Percentiles rank a stretch among this genome's conserved stretches.
phyloP scores from a whole-genome alignment of 345 rosid species.

The Microcos paniculata region DNA sequence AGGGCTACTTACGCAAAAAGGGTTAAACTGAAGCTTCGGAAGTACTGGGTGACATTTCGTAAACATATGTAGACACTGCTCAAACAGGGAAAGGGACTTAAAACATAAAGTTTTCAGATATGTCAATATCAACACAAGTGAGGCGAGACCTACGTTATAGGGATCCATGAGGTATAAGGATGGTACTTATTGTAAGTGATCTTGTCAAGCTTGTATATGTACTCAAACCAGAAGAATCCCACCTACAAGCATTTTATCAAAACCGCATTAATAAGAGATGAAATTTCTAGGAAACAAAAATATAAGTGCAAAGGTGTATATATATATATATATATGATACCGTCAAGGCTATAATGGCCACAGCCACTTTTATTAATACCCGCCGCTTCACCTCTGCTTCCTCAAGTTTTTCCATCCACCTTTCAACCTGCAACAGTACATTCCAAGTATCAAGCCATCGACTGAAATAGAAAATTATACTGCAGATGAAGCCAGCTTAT shows the following conservation, averaged over 20 bases:
- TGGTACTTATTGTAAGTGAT: slow-evolving; percentile 89
- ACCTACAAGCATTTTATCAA: slow-evolving; percentile 43
- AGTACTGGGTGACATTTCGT: slow-evolving; percentile 77
- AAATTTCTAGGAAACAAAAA: not conserved
- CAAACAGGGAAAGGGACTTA: slow-evolving; percentile 19
- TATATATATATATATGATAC: slow-evolving; percentile 39
- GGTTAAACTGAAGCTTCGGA: slow-evolving; percentile 87
- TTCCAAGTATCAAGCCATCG: slow-evolving; percentile 1
- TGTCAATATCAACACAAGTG: slow-evolving; percentile 10
- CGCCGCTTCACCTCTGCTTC: slow-evolving; percentile 74
- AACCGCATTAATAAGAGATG: slow-evolving; percentile 15
- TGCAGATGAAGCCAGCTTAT: not conserved
- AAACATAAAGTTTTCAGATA: not conserved
- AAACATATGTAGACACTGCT: slow-evolving; percentile 87
- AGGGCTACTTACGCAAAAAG: slow-evolving; percentile 79
- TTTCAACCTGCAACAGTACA: slow-evolving; percentile 64
- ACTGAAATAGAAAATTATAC: not conserved
- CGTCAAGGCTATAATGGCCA: slow-evolving; percentile 48
- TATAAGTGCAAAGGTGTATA: slow-evolving; percentile 6
- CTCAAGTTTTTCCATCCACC: slow-evolving; percentile 98
- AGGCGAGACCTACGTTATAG: slow-evolving; percentile 71
- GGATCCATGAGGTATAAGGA: slow-evolving; percentile 99
- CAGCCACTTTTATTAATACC: slow-evolving; percentile 64
- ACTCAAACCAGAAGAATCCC: slow-evolving; percentile 85
- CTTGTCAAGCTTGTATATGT: slow-evolving; percentile 94